Base-by-base conservation (phyloP, 306 rosid species). In the Urtica urens region DNA sequence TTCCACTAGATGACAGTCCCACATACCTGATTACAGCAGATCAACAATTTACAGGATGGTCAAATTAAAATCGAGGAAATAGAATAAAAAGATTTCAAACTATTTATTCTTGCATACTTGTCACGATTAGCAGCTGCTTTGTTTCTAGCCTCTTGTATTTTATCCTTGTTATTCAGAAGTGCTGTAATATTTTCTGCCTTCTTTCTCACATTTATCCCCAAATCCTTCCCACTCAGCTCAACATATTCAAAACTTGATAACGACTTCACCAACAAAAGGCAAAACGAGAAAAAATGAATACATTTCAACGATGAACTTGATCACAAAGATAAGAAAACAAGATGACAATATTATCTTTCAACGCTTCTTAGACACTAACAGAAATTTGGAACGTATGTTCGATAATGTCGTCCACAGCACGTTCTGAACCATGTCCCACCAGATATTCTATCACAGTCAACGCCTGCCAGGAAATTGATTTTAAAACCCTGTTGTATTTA, bases 351-450 rank as follows among this genome's bases (percentile, higher is more conserved):
- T 21, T 23, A 57, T 51, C 81, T 71, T 74, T n/a, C n/a, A n/a
- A n/a, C n/a, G n/a, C n/a, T n/a, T n/a, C n/a, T n/a, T n/a, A n/a
- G n/a, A n/a, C n/a, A n/a, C n/a, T n/a, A n/a, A 92, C 99, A 1
- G 99, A 85, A 52, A 92, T 85, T 66, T 85, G 99, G 60, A 92
- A 92, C 51, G 99, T 92, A 59, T 92, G 99, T 50, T 92, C 99
- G 46, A 92, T 74, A 65, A 92, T 79, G 75, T 92, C 99, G 65
- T 92, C 99, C 52, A 92, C 94, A 21, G 96, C 96, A 58, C 96
- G 99, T 41, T 92, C 99, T 42, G 99, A 85, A 64, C 96, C 99
- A 79, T 92, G 67, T 22, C 81, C 72, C 46, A 85, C 79, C 81
- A 92, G 66, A 70, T 92, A 92, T 73, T 92, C 99, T 65, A 85